These are phyloP conservation scores for Tolypocladium cylindrosporum DNA, from an alignment of 2,329 filamentous ascomycete genomes.

Conservation along the genomic window DNA sequence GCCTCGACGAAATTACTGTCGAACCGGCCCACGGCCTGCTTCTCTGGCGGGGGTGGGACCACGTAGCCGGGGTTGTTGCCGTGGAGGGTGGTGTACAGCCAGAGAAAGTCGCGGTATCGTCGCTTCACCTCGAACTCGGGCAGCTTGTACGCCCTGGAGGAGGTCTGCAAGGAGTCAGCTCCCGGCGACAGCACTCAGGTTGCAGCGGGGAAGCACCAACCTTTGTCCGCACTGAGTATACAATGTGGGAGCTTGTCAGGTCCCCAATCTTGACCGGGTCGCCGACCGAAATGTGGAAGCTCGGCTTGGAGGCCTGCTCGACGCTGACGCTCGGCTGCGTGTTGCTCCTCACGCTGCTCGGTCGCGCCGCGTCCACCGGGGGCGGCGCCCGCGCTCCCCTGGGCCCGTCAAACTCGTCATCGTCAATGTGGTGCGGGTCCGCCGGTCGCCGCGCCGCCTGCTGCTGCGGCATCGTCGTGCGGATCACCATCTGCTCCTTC, in stretches of 20 bases:
- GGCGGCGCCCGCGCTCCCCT: constrained; percentile 54
- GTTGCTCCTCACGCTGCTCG: constrained; percentile 39
- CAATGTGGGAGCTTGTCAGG: constrained; percentile 92
- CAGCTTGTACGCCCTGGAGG: constrained; percentile 90
- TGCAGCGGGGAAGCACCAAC: constrained; percentile 32
- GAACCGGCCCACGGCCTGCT: constrained; percentile 93
- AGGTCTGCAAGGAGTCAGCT: constrained; percentile 50
- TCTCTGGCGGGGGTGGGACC: constrained; percentile 91
- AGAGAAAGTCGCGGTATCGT: constrained; percentile 92
- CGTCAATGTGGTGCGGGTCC: constrained; percentile 57
- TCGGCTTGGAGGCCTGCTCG: constrained; percentile 88
- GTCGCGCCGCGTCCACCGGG: constrained; percentile 48
- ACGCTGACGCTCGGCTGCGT: constrained; percentile 74
- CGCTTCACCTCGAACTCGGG: constrained; percentile 88
- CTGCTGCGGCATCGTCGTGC: constrained; percentile 43
- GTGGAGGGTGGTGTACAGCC: constrained; percentile 93
- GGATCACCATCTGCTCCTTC: constrained; percentile 55
- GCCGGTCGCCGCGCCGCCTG: constrained; percentile 33
- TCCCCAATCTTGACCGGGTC: constrained; percentile 98
- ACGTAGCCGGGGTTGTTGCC: constrained; percentile 92
- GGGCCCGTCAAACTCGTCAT: constrained; percentile 53
- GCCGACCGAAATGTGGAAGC: constrained; percentile 82
- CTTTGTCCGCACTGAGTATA: constrained; percentile 91
- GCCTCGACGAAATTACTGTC: constrained; percentile 96
- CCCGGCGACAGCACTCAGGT: neutral